Evolutionary conservation across 2,329 filamentous ascomycete genomes (phyloP), one percentile per base, ranked within the genome.

Genomic region (Cercospora berteroae): DNA sequence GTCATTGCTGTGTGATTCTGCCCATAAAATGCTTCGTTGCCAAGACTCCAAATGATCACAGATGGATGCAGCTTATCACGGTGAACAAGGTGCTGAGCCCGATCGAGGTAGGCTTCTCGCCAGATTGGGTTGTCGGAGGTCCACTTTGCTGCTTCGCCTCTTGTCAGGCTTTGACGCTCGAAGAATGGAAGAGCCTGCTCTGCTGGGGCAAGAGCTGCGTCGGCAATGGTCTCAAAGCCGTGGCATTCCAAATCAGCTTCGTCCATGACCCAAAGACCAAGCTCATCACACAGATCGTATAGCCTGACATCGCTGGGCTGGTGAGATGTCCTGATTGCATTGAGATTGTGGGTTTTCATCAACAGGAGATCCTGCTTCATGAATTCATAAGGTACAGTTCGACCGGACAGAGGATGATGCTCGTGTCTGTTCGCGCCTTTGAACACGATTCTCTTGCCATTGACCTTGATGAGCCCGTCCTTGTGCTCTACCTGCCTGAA

Each of bases 21-120:
- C 0, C 90, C 90, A 72, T 90, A 91, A 74, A 90, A 92, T 0
- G 89, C 86, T 74, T 92, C 90, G 72, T 92, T 92, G 0, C 90
- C 90, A 0, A 92, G 81, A 57, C 87, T 89, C 90, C 90, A 92
- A 20, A 91, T 85, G 59, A 92, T 87, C 60, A 92, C 82, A n/a
- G 84, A 88, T 0, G 90, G 77, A 70, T 91, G 88, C 66, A 92
- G 89, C 78, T 90, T 90, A 76, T 92, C 89, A 16, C 90, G 83
- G 72, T 88, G 83, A 0, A 92, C 82, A 64, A 92, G 78, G 64
- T 90, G 87, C 33, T 82, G 78, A 65, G 88, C 87, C 3, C 90
- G 86, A 75, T 92, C 90, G 1, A 92, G 74, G 69, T 92, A 92
- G 0, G 89, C 87, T 1, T 82, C 83, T 64, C 80, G 82, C 88